Evolutionary conservation across 495 filamentous ascomycete species (phyloP), one percentile per base, ranked within the genome.

Genomic region (Trichocladium antarcticum): DNA sequence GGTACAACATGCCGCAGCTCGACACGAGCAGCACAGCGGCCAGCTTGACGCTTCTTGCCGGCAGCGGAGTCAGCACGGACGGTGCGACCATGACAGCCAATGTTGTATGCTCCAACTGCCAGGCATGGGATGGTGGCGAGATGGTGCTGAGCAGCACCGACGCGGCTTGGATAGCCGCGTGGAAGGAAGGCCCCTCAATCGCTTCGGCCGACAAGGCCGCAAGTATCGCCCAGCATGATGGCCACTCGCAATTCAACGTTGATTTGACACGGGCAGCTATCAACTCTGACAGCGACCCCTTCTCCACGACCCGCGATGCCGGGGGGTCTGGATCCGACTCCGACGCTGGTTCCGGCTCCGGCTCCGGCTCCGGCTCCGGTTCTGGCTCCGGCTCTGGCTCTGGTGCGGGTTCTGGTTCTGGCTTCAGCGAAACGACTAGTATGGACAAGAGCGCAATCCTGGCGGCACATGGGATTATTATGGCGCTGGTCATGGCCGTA

Each of bases 101-200:
- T 59, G 61, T 87, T 28, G 69, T 48, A 15, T 74, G 70, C 53
- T 48, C 56, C 17, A 70, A 70, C 54, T 73, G 72, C 50, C 62
- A 68, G 31, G 51, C 62, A 58, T 81, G 77, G 63, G 65, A 70
- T 41, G 80, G 69, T 28, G 87, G 85, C 3, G 61, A 61, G 17
- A 80, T 84, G 74, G 68, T 58, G 10, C 68, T 77, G n/a, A 70
- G 51, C 17, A 56, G 72, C 52, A 59, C 69, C 1, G 61, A 55
- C 6, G 72, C 74, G 16, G 56, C 64, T 11, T 90, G 84, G 78
- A 83, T 95, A 52, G 82, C 73, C 57, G 82, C 81, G 1, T 72
- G 74, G 61, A 79, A 78, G 45, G 55, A 61, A 11, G 83, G 87
- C 5, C 58, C 62, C 0, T 53, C 81, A 1, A 56, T 90, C 38